Base-by-base conservation (phyloP, 176 grass and related monocot species). In the Secale cereale region DNA sequence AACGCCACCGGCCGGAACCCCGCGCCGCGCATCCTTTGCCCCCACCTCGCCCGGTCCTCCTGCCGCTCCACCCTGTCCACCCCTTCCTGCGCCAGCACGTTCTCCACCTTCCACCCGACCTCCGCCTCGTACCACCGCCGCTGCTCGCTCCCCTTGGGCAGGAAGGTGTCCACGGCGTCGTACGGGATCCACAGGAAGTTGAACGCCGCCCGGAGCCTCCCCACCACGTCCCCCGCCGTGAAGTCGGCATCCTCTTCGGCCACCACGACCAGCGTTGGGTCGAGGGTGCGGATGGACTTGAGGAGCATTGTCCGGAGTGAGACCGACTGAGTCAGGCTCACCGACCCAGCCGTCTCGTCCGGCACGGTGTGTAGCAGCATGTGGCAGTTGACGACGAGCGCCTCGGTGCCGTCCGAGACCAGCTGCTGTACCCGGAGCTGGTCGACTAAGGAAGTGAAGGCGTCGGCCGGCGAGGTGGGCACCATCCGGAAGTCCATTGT, bases 181-280 rank as follows among this genome's bases (percentile, higher is more conserved):
- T 94, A 99, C 27, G 97, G 97, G 82, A 99, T 99, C 97, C 97
- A 99, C 36, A 99, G 69, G 75, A 89, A 99, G 72, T 97, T 99
- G 89, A 99, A 99, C 29, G 97, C 92, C 64, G 97, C 87, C 30
- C 94, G 85, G 17, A 99, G 86, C 87, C 97, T 61, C 13, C 77
- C 80, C 4, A 92, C 92, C 17, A 97, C 92, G 87, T 99, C 97
- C 17, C 17, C 29, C 8, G 92, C 91, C 11, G 94, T 99, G 84
- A 99, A 92, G 76, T 99, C 97, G 12, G 94, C 97, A 87, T 99
- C 97, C 65, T 99, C 97, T 25, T 99, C 97, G 25, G 88, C 88
- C 25, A 99, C 61, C 10, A 92, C 90, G 10, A 99, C 94, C 80
- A 99, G 77, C 5, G 63, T 40, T 0, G 97, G 97, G 74, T 97